These are phyloP conservation scores for Gentiana straminea DNA, from an alignment of 257 asterid genomes.

Conservation along the genomic window DNA sequence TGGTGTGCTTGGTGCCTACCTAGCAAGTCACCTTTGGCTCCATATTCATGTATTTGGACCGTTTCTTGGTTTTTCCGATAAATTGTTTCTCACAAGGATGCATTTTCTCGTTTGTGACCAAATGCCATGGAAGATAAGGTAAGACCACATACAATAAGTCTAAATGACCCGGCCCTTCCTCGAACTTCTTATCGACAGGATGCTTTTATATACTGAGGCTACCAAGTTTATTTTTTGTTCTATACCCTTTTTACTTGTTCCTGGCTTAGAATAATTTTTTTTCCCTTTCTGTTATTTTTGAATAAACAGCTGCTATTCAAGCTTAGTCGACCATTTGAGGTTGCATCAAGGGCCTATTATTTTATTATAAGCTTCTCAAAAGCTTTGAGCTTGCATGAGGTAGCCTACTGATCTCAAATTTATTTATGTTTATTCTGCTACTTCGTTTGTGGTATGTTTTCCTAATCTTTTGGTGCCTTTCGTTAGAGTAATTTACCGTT, in stretches of 20 bases:
- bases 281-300: constrained; percentile 14
- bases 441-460: constrained; percentile 3
- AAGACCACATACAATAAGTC: too few species aligned
- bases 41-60: too few species aligned
- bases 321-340: constrained; percentile 90
- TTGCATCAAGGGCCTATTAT: constrained; percentile 94
- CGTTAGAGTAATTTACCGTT: constrained; percentile 72
- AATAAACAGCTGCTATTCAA: constrained; percentile 71
- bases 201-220: too few species aligned
- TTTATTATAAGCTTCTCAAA: constrained; percentile 93
- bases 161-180: too few species aligned
- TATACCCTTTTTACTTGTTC: constrained; percentile 2
- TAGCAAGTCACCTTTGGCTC: too few species aligned
- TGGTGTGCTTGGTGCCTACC: too few species aligned
- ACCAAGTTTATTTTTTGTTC: too few species aligned
- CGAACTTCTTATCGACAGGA: too few species aligned
- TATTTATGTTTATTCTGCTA: constrained; percentile 13
- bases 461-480: constrained; percentile 11
- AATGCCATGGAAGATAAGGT: too few species aligned
- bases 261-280: constrained; percentile 11
- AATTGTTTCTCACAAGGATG: too few species aligned
- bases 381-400: constrained; percentile 79
- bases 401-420: constrained; percentile 24
- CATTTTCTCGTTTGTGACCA: too few species aligned
- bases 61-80: neutral